Evolutionary conservation across 208 protist genomes (phyloP), one percentile per base, ranked within the genome.

Genomic region (Trypanosoma boissoni): DNA sequence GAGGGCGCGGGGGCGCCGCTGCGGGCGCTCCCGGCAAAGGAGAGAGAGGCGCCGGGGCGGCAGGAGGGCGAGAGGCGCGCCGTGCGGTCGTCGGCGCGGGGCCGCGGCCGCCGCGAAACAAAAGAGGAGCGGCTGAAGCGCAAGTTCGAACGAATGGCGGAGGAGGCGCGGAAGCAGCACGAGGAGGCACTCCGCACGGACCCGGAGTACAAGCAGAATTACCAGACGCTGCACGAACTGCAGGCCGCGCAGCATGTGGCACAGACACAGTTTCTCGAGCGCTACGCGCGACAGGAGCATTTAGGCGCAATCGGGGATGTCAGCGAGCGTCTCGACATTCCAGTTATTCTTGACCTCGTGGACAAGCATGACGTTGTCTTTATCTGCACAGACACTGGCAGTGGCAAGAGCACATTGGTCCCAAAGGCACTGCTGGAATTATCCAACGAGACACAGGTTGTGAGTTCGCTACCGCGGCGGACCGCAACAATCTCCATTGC

Each of bases 301-400:
- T 27, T 85, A 24, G 70, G 75, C 28, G 39, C 80, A 34, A 70
- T 63, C 64, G 57, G 60, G 23, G 46, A 72, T 16, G 66, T 82
- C 53, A 72, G 56, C 50, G 83, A 91, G 63, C 78, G 84, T n/a
- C 79, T 95, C 16, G 80, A 95, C 64, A 83, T 95, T 39, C 56
- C 59, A 24, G 57, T 65, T 0, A 73, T 80, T 58, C 36, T 76
- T 3, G 41, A 75, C 18, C 64, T 80, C 32, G 69, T 80, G 54
- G 59, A 76, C 14, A 42, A 80, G 58, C 63, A 80, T 42, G 67
- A 80, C 50, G 74, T 80, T 37, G 58, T 66, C 23, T 80, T 80
- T 42, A 66, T 80, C 39, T 68, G 57, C 54, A 80, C 74, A 3
- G 74, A 80, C 34, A 80, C 74, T 2, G 74, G 74, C 3, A 77